These are phyloP conservation scores for Trichoderma koningii DNA, from an alignment of 2,329 filamentous ascomycete genomes.

Conservation along the genomic window DNA sequence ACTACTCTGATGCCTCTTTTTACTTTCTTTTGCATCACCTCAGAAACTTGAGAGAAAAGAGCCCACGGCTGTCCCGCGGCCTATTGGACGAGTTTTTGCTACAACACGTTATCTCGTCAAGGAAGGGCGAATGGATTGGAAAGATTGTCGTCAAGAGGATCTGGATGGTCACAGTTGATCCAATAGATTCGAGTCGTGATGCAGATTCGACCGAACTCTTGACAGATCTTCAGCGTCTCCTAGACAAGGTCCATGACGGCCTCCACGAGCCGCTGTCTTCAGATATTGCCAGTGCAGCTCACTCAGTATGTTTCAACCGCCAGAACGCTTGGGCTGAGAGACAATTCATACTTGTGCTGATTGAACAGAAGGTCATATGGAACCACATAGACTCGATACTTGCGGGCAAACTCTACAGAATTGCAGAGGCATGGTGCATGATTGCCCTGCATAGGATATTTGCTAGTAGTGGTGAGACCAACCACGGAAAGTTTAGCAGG, in stretches of 20 bases:
- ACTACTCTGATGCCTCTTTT: conserved; percentile 65
- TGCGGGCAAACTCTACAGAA: conserved; percentile 52
- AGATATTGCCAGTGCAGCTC: conserved; percentile 65
- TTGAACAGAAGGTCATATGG: conserved; percentile 69
- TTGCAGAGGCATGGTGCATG: conserved; percentile 70
- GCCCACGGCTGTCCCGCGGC: conserved; percentile 49
- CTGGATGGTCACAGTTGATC: conserved; percentile 61
- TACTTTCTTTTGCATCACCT: conserved; percentile 68
- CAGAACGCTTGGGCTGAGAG: no score
- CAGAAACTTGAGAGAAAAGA: conserved; percentile 61
- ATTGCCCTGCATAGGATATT: conserved; percentile 70
- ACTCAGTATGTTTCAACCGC: conserved; percentile 55
- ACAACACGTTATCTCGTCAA: conserved; percentile 54
- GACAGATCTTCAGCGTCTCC: conserved; percentile 30
- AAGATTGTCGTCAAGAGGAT: conserved; percentile 67
- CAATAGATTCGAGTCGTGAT: conserved; percentile 39
- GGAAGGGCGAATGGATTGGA: conserved; percentile 64
- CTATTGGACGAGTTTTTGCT: conserved; percentile 66
- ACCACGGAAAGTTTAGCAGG: conserved; percentile 68
- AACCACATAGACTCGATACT: conserved; percentile 68
- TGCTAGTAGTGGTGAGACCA: conserved; percentile 62
- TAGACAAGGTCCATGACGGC: conserved; percentile 46
- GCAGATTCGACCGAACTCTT: conserved; percentile 32
- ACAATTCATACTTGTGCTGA: conserved; percentile 6
- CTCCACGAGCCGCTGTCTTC: conserved; percentile 54